A percentile compares a stretch with the other conserved stretches of the same genome.
Evolutionary conservation across 2,329 filamentous ascomycete species (phyloP).

Genomic region (Ceratocystis variospora): DNA sequence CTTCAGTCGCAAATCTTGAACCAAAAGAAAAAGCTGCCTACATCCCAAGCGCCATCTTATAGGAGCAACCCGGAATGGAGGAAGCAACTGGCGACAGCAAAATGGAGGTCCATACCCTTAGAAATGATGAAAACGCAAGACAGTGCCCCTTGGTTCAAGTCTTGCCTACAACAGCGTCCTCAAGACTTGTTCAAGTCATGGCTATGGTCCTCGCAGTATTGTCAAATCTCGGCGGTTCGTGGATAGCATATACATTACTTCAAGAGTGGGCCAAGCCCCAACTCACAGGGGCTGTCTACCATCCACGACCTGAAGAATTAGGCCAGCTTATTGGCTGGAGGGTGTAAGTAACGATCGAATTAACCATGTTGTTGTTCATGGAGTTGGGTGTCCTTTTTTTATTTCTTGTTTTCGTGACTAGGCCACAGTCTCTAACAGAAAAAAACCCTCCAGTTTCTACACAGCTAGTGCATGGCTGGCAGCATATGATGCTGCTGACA

Average conservation of each 20-base stretch:
- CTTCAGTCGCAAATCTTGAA: no score
- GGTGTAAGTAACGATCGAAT: background rate
- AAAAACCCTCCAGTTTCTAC: conserved; percentile 3
- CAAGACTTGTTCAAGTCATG: conserved; percentile 29
- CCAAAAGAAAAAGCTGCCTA: no score
- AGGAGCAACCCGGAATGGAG: no score
- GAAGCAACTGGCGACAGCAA: no score
- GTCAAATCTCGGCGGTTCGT: conserved; percentile 48
- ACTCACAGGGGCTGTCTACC: conserved; percentile 52
- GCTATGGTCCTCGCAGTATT: conserved; percentile 41
- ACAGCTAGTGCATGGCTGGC: conserved; percentile 60
- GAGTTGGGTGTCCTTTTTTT: no score
- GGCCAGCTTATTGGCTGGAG: background rate
- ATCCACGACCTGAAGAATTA: conserved; percentile 36
- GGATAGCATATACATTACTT: conserved; percentile 48
- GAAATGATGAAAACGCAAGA: no score
- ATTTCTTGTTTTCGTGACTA: background rate
- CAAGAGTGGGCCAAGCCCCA: conserved; percentile 49
- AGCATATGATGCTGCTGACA: conserved; percentile 59
- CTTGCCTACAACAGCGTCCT: no score
- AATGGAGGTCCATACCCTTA: no score
- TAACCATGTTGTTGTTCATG: background rate
- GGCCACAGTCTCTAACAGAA: background rate
- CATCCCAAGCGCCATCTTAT: no score
- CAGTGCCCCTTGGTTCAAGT: no score